Conservation (phyloP, 805 yeast species). For the Nakazawaea sp. region DNA sequence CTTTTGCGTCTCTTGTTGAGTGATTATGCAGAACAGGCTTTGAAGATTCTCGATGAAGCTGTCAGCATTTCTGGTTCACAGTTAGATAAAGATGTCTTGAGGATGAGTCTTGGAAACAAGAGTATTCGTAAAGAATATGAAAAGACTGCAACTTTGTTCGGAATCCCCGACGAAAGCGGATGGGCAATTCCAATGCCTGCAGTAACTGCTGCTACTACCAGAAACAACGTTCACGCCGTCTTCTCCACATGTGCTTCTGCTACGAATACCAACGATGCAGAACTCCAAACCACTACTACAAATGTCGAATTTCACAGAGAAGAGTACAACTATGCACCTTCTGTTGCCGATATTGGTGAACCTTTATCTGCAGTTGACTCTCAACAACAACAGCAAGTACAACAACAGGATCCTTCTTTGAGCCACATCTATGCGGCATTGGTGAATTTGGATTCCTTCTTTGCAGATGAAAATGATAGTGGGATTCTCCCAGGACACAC, state of each 20-base stretch:
- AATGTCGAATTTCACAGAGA: conserved; percentile 53
- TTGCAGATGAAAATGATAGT: conserved; percentile 52
- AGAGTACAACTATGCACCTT: conserved; percentile 40
- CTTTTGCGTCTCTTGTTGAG: conserved; percentile 72
- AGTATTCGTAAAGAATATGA: conserved; percentile 76
- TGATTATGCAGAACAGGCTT: conserved; percentile 81
- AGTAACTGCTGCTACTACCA: conserved; percentile 76
- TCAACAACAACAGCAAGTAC: conserved; percentile 1
- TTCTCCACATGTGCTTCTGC: conserved; percentile 69
- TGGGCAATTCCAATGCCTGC: conserved; percentile 98
- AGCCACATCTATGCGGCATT: conserved; percentile 91
- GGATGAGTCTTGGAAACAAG: conserved; percentile 85
- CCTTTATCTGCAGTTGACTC: conserved; percentile 41
- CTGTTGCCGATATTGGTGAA: conserved; percentile 30
- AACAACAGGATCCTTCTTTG: conserved; percentile 62
- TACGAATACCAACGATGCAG: conserved; percentile 29
- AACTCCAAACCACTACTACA: conserved; percentile 26
- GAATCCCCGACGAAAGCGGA: conserved; percentile 91
- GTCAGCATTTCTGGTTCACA: conserved; percentile 83
- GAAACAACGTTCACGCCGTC: conserved; percentile 93
- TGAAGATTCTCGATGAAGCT: conserved; percentile 85
- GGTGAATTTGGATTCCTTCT: conserved; percentile 83
- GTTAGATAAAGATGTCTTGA: conserved; percentile 82
- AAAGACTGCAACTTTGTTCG: conserved; percentile 83
- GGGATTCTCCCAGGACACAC: neutral